phyloP scores from a whole-genome alignment of 2,329 filamentous ascomycete species.

The Aspergillus sp. region DNA sequence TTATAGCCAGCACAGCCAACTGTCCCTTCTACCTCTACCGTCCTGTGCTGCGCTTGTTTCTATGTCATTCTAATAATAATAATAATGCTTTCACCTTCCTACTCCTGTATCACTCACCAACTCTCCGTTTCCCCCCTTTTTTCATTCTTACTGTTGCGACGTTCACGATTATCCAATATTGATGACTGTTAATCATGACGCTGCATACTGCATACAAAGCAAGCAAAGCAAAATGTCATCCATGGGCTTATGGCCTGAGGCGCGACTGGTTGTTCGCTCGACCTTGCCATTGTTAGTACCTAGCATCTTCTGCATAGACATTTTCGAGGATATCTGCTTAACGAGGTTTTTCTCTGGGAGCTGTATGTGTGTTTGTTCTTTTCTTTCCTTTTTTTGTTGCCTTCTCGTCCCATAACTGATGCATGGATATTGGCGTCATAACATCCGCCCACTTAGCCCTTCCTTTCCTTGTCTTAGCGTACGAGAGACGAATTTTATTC shows the following conservation, averaged over 20 bases:
- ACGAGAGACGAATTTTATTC: background rate
- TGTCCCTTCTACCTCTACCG: no score
- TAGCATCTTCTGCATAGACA: background rate
- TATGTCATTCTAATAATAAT: background rate
- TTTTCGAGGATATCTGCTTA: background rate
- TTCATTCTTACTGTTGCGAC: background rate
- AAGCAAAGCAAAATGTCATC: background rate
- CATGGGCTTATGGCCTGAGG: background rate
- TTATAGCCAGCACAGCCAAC: slow-evolving; percentile 28
- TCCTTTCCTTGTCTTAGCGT: background rate
- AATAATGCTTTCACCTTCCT: background rate
- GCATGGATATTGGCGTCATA: slow-evolving; percentile 1
- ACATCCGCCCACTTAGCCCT: background rate
- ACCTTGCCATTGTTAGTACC: background rate
- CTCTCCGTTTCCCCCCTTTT: background rate
- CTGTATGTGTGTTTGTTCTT: background rate
- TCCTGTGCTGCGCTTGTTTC: background rate
- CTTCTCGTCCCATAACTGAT: background rate
- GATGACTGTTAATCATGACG: background rate
- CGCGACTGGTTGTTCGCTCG: background rate
- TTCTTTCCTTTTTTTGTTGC: background rate
- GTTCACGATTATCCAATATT: background rate
- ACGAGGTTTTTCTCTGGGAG: background rate
- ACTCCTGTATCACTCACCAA: background rate
- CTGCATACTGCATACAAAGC: background rate